Base-by-base conservation (phyloP, 768 basidiomycete species). In the Termitomyces sp. region DNA sequence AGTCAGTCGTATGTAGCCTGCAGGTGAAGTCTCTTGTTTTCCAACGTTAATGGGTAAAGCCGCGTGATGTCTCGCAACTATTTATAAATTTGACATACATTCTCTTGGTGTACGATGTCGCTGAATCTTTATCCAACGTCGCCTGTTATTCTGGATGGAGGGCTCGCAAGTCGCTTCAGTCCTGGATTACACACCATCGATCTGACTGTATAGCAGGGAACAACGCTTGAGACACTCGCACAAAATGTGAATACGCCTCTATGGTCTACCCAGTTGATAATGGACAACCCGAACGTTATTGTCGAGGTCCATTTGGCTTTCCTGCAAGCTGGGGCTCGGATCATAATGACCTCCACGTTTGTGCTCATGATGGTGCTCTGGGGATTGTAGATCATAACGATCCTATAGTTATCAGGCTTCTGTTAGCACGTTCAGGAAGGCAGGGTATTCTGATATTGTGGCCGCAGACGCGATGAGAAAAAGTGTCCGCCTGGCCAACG, bases 291-390 rank as follows among this genome's bases (percentile, higher is more conserved):
- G 0, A 76, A 78, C 14, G 70, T 74, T 0, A 75, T 92, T 32
- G 59, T 83, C n/a, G 68, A 76, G 7, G 81, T 83, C 0, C 91
- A 92, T 66, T 61, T 80, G 35, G 73, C 76, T 0, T 93, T 87
- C 67, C 67, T 90, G 20, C 71, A 76, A 10, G 85, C 87, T 8
- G 89, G 90, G 0, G 81, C 88, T 10, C 74, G 77, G 51, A 74
- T 90, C 14, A 79, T 93, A 28, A 74, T 83, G 52, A 88, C 90
- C 0, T 75, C 84, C 1, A 90, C 90, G 90, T 90, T 52, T 40
- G 52, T 52, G 28, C 52, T 40, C 11, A 38, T 14, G 11, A 52
- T 14, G 14, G 26, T 36, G 44, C 7, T 40, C 13, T 33, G 33
- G 11, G 18, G 1, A 11, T 36, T 24, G 38, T 33, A 10, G 11